Percentiles rank a stretch among this genome's conserved stretches.
Conservation (phyloP, 2,329 filamentous ascomycete species). For the Emericellopsis atlantica region DNA sequence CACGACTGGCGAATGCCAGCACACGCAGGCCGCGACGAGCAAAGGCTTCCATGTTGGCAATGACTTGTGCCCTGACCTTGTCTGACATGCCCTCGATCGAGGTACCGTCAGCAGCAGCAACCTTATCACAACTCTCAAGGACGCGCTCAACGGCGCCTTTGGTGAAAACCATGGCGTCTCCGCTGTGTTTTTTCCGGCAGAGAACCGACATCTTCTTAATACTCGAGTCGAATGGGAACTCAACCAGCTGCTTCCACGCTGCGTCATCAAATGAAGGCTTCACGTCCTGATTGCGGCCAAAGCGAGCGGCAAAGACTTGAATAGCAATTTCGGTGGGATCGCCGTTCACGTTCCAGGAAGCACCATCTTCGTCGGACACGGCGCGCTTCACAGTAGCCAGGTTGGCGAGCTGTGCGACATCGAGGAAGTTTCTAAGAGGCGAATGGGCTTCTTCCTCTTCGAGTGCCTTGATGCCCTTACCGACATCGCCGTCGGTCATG, state of each 20-base stretch:
- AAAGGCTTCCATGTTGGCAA: slow-evolving; percentile 54
- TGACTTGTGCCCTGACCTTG: slow-evolving; percentile 33
- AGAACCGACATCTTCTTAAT: slow-evolving; percentile 70
- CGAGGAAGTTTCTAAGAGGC: slow-evolving; percentile 35
- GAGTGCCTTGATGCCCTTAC: slow-evolving; percentile 16
- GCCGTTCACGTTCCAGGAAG: slow-evolving; percentile 2
- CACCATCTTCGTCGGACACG: not conserved
- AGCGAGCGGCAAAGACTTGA: slow-evolving; percentile 60
- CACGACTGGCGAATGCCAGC: slow-evolving; percentile 40
- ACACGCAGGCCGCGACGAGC: slow-evolving; percentile 55
- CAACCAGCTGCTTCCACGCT: slow-evolving; percentile 45
- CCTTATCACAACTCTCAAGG: slow-evolving; percentile 41
- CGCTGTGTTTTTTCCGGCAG: slow-evolving; percentile 30
- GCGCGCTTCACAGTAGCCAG: slow-evolving; percentile 38
- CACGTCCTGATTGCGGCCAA: slow-evolving; percentile 41
- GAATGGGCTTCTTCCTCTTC: slow-evolving; percentile 21
- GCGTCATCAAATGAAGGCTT: slow-evolving; percentile 29
- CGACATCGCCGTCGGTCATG: slow-evolving; percentile 1
- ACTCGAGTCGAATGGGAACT: slow-evolving; percentile 63
- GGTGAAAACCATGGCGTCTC: slow-evolving; percentile 39
- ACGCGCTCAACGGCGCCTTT: slow-evolving; percentile 60
- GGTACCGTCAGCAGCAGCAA: slow-evolving; percentile 24
- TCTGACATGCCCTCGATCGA: slow-evolving; percentile 13
- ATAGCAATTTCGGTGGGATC: slow-evolving; percentile 55
- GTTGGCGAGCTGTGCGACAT: slow-evolving; percentile 47